Percentiles rank a stretch among this genome's conserved stretches.
These are phyloP conservation scores for Arthrinium phaeospermum DNA, from an alignment of 2,329 filamentous ascomycete species.

Conservation along the genomic window DNA sequence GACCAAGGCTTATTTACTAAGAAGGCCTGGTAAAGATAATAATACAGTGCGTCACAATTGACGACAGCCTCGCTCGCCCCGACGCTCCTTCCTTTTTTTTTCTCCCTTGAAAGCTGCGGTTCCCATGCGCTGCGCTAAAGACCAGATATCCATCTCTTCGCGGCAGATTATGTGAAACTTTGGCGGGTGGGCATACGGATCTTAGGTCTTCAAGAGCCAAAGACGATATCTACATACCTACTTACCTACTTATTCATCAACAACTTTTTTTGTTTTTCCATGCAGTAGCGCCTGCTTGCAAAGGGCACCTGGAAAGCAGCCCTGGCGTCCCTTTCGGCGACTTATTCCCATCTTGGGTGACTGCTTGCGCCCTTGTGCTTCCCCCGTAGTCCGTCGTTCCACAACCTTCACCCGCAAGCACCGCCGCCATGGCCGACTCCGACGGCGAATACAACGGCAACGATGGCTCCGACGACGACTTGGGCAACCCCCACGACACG, in stretches of 20 bases:
- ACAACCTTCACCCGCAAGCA: neutral
- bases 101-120: neutral
- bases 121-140: neutral
- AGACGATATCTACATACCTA: too few species aligned
- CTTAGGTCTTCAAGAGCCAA: neutral
- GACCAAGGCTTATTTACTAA: neutral
- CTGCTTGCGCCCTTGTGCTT: conserved; percentile 5
- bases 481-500: conserved; percentile 36
- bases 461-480: conserved; percentile 69
- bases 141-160: neutral
- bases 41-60: conserved; percentile 7
- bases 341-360: conserved; percentile 7
- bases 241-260: neutral
- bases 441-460: conserved; percentile 73
- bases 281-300: conserved; percentile 3
- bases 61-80: conserved; percentile 6
- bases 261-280: neutral
- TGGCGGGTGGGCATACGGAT: neutral
- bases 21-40: neutral
- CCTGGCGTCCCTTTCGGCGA: conserved; percentile 9
- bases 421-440: conserved; percentile 68
- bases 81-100: neutral
- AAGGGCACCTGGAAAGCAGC: conserved; percentile 13
- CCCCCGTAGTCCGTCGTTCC: neutral
- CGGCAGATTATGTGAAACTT: neutral